Evolutionary conservation across 208 protist species (phyloP), one percentile per base, ranked within the genome.

Genomic region (Naegleria lovaniensis): DNA sequence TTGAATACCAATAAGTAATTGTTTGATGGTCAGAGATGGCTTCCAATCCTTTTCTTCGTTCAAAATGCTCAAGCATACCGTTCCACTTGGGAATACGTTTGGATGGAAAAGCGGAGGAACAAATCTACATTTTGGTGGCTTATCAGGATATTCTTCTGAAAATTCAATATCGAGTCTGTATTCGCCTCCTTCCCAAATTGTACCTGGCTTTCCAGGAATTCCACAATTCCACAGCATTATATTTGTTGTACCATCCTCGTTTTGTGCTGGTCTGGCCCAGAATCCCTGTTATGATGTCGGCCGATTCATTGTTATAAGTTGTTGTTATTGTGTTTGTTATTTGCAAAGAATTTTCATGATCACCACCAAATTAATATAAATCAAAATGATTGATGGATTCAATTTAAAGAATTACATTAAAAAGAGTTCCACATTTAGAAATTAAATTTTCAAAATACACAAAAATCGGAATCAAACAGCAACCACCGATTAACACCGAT

Each of bases 41-140:
- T 98, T 96, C 99, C 99, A 99, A 91, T 98, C 98, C 92, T 99
- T 98, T 84, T 99, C 98, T 91, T 99, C 98, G 91, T 99, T 99
- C 1, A 99, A 92, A 88, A 99, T 98, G n/a, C 95, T 98, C 5
- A 99, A 93, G 94, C 99, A 99, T 29, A 99, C 98, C 9, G 98
- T 99, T 38, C 99, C 99, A 79, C 96, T 98, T 0, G 98, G 98
- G 92, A 98, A 99, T 6, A 99, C 94, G 93, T 99, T 99, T 29
- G 99, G 99, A 94, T 99, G 99, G 93, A 99, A 99, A 25, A 99
- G 94, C 11, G 98, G 95, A 39, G 97, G 16, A 36, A n/a, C 22
- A 88, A 38, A 88, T 91, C n/a, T 90, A 95, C 97, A 99, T 94
- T 99, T 99, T 4, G 99, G 99, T 5, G 99, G 98, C 90, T 97